A percentile compares a stretch with the other conserved stretches of the same genome.
Evolutionary conservation across 352 stramenopile genomes (phyloP).

Genomic region (Ophiocytium majus): DNA sequence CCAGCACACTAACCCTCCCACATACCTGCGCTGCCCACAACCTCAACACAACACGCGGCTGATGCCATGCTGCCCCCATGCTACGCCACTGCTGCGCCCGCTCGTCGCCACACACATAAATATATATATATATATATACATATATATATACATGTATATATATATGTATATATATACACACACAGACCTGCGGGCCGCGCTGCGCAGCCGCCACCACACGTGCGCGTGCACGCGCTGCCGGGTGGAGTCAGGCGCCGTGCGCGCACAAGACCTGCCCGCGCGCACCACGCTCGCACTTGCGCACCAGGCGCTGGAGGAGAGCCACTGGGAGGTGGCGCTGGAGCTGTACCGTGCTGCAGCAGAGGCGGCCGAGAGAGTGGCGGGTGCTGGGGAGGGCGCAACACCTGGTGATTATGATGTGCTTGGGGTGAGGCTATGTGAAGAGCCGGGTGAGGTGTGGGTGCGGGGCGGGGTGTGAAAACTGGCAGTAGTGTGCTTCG

Average conservation of each 20-base stretch:
- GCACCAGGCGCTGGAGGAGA: slow-evolving; percentile 44
- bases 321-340: slow-evolving; percentile 19
- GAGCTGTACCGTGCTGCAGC: slow-evolving; percentile 26
- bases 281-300: slow-evolving; percentile 4
- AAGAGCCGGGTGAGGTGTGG: no score
- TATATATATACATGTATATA: neutral
- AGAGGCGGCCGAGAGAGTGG: neutral
- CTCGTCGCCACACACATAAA: no score
- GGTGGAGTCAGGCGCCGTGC: neutral
- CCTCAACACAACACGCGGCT: no score
- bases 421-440: no score
- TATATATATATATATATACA: no score
- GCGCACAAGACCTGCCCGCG: neutral
- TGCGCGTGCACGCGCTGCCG: neutral
- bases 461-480: no score
- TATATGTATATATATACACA: neutral
- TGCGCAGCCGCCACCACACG: neutral
- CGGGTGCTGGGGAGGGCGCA: neutral
- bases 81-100: no score
- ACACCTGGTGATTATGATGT: no score
- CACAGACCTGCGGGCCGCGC: neutral
- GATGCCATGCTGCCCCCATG: no score
- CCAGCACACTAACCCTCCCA: no score
- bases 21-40: no score
- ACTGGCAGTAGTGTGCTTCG: no score